Evolutionary conservation across 768 basidiomycete species (phyloP).

Genomic region (Dentipellis fragilis): DNA sequence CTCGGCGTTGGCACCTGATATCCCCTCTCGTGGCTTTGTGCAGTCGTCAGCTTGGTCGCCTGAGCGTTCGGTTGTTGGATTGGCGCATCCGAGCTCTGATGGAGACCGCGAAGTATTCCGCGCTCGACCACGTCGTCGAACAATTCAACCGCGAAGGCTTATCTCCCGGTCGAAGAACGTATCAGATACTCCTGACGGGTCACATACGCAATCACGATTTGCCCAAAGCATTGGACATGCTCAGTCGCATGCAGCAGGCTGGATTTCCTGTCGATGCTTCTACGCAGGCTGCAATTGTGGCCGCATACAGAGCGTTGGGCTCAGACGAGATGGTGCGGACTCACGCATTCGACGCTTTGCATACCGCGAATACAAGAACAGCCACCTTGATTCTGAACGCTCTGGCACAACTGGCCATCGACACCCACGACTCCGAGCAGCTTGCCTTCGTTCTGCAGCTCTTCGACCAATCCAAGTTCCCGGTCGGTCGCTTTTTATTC

Average conservation of each 20-base stretch:
- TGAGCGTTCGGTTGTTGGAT: slow-evolving; percentile 52
- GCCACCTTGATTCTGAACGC: slow-evolving; percentile 58
- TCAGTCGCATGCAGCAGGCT: slow-evolving; percentile 47
- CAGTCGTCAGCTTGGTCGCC: slow-evolving; percentile 35
- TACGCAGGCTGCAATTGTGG: slow-evolving; percentile 52
- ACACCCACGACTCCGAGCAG: slow-evolving; percentile 37
- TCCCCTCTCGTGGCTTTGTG: slow-evolving; percentile 39
- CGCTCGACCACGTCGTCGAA: slow-evolving; percentile 34
- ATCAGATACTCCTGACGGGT: slow-evolving; percentile 56
- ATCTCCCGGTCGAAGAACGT: slow-evolving; percentile 50
- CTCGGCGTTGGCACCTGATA: slow-evolving; percentile 41
- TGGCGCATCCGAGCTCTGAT: slow-evolving; percentile 57
- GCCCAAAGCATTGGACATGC: slow-evolving; percentile 36
- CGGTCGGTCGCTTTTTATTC: slow-evolving; percentile 1
- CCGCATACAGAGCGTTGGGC: slow-evolving; percentile 51
- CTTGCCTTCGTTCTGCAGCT: slow-evolving; percentile 38
- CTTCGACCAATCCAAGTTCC: slow-evolving; percentile 26
- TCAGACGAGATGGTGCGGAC: slow-evolving; percentile 43
- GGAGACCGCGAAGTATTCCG: slow-evolving; percentile 35
- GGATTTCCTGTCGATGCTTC: slow-evolving; percentile 43
- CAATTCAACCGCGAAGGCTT: slow-evolving; percentile 40
- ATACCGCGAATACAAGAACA: slow-evolving; percentile 25
- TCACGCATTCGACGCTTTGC: slow-evolving; percentile 39
- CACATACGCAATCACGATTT: slow-evolving; percentile 63
- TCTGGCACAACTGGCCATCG: slow-evolving; percentile 53